A percentile compares a stretch with the other conserved stretches of the same genome.
These are phyloP conservation scores for Didymella exigua DNA, from an alignment of 2,329 filamentous ascomycete genomes.

Conservation along the genomic window DNA sequence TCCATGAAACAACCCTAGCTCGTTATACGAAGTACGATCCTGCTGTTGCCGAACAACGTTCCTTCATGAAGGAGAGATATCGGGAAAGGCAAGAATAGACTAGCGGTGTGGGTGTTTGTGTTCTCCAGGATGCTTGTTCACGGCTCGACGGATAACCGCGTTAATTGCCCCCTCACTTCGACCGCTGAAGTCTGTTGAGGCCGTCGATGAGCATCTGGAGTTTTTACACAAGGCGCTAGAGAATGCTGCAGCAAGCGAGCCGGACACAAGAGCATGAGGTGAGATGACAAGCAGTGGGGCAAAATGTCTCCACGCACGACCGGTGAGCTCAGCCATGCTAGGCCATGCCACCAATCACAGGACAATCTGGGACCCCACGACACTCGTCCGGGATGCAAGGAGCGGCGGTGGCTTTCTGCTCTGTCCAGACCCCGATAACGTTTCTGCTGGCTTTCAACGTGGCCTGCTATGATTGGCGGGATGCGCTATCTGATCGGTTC, in stretches of 20 bases:
- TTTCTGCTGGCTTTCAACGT: constrained; percentile 45
- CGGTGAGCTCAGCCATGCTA: constrained; percentile 29
- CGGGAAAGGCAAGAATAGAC: constrained; percentile 36
- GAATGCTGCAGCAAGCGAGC: constrained; percentile 38
- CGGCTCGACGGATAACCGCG: constrained; percentile 34
- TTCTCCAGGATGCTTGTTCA: constrained; percentile 23
- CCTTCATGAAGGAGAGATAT: constrained; percentile 19
- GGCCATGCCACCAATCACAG: constrained; percentile 31
- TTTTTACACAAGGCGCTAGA: constrained; percentile 39
- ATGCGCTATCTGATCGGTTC: constrained; percentile 37
- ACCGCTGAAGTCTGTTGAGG: constrained; percentile 28
- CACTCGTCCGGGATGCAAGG: constrained; percentile 43
- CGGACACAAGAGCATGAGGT: constrained; percentile 23
- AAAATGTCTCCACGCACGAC: constrained; percentile 29
- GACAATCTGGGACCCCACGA: constrained; percentile 25
- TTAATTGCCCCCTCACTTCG: constrained; percentile 29
- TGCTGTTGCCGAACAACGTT: constrained; percentile 31
- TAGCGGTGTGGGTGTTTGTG: constrained; percentile 36
- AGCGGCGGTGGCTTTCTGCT: constrained; percentile 42
- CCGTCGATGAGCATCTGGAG: constrained; percentile 33
- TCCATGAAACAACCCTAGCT: constrained; percentile 30
- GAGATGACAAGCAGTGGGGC: constrained; percentile 35
- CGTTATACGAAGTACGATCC: constrained; percentile 26
- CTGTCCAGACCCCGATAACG: constrained; percentile 46
- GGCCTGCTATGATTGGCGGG: constrained; percentile 45